These are phyloP conservation scores for Glycine tomentella DNA, from an alignment of 306 rosid genomes.

Conservation along the genomic window DNA sequence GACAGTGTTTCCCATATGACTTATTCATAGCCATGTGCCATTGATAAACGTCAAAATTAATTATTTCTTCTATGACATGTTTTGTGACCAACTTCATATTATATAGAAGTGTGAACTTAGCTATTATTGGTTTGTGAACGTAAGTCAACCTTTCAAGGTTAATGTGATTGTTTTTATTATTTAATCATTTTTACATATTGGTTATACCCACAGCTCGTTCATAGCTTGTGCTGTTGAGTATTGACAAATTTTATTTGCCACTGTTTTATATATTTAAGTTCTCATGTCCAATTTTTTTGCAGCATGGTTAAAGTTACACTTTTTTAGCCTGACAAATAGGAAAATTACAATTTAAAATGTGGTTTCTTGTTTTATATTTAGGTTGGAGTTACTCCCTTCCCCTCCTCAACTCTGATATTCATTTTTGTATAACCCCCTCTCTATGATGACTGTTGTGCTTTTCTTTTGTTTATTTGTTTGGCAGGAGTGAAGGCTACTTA, in stretches of 20 bases:
- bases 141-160: conserved; percentile 32
- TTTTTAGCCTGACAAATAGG: neutral
- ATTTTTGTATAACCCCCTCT: conserved; percentile 7
- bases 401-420: conserved; percentile 20
- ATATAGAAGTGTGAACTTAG: too few relatives aligned
- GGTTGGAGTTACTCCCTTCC: conserved; percentile 24
- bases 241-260: conserved; percentile 9
- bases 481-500: conserved; percentile 98
- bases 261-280: conserved; percentile 34
- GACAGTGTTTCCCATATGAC: conserved; percentile 18
- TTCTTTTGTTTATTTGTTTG: conserved; percentile 41
- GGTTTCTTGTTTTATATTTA: conserved; percentile 31
- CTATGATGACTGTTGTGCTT: conserved; percentile 23
- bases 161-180: conserved; percentile 35
- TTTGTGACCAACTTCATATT: too few relatives aligned
- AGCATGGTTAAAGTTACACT: neutral
- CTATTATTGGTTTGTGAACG: neutral
- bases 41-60: too few relatives aligned
- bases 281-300: conserved; percentile 14
- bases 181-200: conserved; percentile 12
- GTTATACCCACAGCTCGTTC: conserved; percentile 19
- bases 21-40: conserved; percentile 35
- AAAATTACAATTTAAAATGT: conserved; percentile 23
- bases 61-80: too few relatives aligned
- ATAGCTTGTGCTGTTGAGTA: conserved; percentile 15